phyloP scores from a whole-genome alignment of 371 early-diverging fungal species.

The Mortierella sp. region DNA sequence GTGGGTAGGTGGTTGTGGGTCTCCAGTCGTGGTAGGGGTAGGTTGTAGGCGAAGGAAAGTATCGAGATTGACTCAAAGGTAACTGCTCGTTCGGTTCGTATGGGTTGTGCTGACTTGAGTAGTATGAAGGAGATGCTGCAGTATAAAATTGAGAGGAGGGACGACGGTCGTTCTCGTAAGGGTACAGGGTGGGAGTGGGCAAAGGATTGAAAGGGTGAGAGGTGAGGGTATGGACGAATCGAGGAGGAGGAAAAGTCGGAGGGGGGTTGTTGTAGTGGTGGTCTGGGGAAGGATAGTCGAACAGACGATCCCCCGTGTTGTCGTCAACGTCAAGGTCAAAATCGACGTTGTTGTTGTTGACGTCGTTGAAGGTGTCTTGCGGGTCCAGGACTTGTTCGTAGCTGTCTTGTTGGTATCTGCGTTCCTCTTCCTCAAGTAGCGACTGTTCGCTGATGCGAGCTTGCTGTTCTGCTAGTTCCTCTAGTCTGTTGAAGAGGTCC shows the following conservation, averaged over 20 bases:
- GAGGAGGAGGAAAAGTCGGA: neutral
- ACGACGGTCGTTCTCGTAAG: neutral
- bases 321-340: neutral
- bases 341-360: neutral
- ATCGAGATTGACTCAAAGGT: neutral
- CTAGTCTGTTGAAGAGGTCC: neutral
- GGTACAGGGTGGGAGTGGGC: neutral
- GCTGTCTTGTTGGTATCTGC: neutral
- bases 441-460: neutral
- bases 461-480: neutral
- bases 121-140: neutral
- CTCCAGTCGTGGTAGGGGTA: neutral
- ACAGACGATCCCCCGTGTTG: neutral
- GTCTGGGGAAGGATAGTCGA: neutral
- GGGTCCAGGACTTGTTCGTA: neutral
- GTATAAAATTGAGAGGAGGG: neutral
- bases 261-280: neutral
- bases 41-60: neutral
- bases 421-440: neutral
- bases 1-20: neutral
- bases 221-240: neutral
- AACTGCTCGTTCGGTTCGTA: neutral
- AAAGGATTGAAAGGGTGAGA: neutral
- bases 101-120: neutral
- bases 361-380: neutral